Conservation (phyloP, 2,329 filamentous ascomycete genomes). For the Ophiostoma australiae region DNA sequence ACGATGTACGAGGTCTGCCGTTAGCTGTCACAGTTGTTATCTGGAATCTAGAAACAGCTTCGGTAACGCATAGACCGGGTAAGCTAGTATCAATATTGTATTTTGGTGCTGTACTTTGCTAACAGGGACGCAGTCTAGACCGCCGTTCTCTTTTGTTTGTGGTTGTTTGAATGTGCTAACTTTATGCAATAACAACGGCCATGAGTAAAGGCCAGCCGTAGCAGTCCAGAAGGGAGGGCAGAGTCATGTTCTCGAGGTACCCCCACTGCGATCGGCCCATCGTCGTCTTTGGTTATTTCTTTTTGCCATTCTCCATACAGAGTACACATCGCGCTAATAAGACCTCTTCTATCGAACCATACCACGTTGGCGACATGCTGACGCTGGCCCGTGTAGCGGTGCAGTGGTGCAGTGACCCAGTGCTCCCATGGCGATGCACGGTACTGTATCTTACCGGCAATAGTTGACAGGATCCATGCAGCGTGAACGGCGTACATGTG, state of each 20-base stretch:
- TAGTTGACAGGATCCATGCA: neutral
- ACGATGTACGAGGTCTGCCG: too few relatives aligned
- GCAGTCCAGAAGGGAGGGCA: neutral
- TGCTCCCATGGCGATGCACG: neutral
- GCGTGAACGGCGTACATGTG: too few relatives aligned
- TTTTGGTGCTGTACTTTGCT: neutral
- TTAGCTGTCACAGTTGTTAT: neutral
- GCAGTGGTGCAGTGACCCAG: neutral
- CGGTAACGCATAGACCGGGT: conserved; percentile 4
- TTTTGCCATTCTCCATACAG: neutral
- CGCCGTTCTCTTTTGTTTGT: neutral
- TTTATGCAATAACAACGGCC: neutral
- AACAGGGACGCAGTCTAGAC: neutral
- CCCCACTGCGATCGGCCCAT: neutral
- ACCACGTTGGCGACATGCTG: neutral
- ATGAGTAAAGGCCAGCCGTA: neutral
- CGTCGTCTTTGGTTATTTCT: neutral
- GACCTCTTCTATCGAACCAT: neutral
- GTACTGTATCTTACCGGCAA: neutral
- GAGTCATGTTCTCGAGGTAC: neutral
- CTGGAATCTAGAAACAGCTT: conserved; percentile 6
- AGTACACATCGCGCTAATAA: neutral
- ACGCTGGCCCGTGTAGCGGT: neutral
- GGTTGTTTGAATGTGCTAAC: neutral
- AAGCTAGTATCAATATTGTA: neutral